Evolutionary conservation across 768 basidiomycete species (phyloP).

Genomic region (Tubosaeta sp.): DNA sequence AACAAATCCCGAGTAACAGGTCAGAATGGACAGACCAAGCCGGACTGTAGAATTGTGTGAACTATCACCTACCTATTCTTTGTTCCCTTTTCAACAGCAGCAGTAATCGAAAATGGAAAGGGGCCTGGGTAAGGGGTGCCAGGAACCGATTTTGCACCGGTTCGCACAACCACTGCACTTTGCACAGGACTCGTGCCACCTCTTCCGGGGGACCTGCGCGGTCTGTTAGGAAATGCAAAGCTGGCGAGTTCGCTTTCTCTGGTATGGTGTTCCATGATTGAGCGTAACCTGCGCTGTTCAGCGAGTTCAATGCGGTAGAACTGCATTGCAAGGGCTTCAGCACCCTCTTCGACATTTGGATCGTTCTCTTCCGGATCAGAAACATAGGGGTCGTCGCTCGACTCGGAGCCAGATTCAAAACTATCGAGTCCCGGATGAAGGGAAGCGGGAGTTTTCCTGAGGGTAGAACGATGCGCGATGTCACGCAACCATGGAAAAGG

Average conservation of each 20-base stretch:
- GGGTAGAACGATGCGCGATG: conserved; percentile 54
- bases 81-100: conserved; percentile 89
- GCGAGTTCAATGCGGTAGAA: conserved; percentile 91
- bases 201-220: conserved; percentile 5
- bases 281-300: conserved; percentile 84
- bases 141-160: conserved; percentile 15
- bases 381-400: conserved; percentile 30
- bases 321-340: conserved; percentile 83
- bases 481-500: conserved; percentile 78
- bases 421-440: conserved; percentile 14
- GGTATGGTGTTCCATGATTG: conserved; percentile 88
- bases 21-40: neutral
- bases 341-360: conserved; percentile 57
- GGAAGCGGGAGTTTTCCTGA: conserved; percentile 10
- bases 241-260: conserved; percentile 43
- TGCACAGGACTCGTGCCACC: neutral
- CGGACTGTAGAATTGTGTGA: neutral
- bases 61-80: conserved; percentile 74
- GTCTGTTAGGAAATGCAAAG: conserved; percentile 1
- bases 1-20: neutral
- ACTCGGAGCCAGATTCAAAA: conserved; percentile 31
- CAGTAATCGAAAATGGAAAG: conserved; percentile 92
- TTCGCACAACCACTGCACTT: conserved; percentile 1
- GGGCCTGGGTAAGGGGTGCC: conserved; percentile 13
- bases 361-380: conserved; percentile 34